These are phyloP conservation scores for Cocos nucifera DNA, from an alignment of 176 grass and related monocot species.

Conservation along the genomic window DNA sequence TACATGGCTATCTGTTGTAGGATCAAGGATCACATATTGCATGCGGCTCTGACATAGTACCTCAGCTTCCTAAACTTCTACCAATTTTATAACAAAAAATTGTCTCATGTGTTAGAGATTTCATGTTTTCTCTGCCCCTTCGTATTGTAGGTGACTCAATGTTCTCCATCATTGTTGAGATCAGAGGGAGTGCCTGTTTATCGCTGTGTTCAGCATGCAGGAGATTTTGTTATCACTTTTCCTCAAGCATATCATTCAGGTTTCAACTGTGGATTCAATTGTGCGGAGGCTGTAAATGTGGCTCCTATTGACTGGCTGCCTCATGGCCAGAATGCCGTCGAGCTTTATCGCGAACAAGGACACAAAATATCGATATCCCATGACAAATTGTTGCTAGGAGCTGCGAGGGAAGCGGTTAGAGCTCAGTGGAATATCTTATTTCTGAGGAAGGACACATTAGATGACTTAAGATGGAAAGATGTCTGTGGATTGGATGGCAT, in stretches of 20 bases:
- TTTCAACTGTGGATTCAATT: constrained; percentile 96
- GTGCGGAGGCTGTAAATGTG: constrained; percentile 95
- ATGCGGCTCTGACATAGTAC: too few species aligned
- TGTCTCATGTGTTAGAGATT: too few species aligned
- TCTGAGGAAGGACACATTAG: constrained; percentile 42
- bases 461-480: constrained; percentile 69
- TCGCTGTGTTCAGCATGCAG: constrained; percentile 65
- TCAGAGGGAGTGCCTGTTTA: constrained; percentile 79
- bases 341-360: constrained; percentile 68
- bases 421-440: constrained; percentile 79
- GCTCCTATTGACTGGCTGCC: constrained; percentile 97
- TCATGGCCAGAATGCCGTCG: constrained; percentile 81
- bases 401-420: constrained; percentile 76
- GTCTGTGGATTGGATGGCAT: constrained; percentile 55
- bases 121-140: constrained; percentile 10
- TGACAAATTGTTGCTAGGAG: constrained; percentile 80
- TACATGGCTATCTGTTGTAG: not conserved
- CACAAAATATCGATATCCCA: constrained; percentile 75
- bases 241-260: constrained; percentile 84
- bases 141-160: constrained; percentile 66
- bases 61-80: too few species aligned
- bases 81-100: too few species aligned
- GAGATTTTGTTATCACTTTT: constrained; percentile 92
- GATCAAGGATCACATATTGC: too few species aligned
- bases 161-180: constrained; percentile 79